Evolutionary conservation across 345 rosid species (phyloP), one percentile per base, ranked within the genome.

Genomic region (Leavenworthia alabamica): DNA sequence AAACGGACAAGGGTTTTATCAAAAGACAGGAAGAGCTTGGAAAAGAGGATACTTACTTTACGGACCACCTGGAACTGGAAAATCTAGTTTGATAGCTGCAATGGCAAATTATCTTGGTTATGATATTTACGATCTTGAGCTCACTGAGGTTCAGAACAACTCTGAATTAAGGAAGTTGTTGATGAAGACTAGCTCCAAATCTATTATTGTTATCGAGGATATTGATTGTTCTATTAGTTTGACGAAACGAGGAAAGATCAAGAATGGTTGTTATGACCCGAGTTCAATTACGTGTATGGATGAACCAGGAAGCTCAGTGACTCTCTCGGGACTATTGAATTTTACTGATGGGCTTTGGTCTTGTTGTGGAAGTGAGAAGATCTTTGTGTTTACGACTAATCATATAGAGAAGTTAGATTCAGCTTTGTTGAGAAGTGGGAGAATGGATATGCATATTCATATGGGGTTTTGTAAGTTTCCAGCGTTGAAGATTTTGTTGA

Each of bases 271-370:
- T 26, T 71, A 43, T 7, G 70, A 44, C 2, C 64, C 74, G 23
- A 65, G 60, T 63, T 79, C 88, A 19, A 79, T 86, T 15, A 15
- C 39, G 12, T 41, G 39, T 42, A 56, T 70, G 12, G 74, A 70
- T 0, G 74, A 70, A 23, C 58, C 59, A 10, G 74, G 74, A 4
- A 70, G 74, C 39, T 70, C 67, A n/a, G 74, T 70, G 59, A 91
- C 98, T 6, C 74, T 91, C 3, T 91, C 98, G 1, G 98, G 98
- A 43, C 50, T 91, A 10, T 52, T 91, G 79, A 91, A 91, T 70
- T 91, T 91, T 56, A 86, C 95, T 1, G 98, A 91, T n/a, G 98
- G 98, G 68, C 67, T 91, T 42, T 91, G 98, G 98, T 91, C 98
- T n/a, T 88, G 98, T 44, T 88, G 98, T 53, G 98, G 96, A 3